phyloP scores from a whole-genome alignment of 805 yeast genomes.

The Candida adriatica region DNA sequence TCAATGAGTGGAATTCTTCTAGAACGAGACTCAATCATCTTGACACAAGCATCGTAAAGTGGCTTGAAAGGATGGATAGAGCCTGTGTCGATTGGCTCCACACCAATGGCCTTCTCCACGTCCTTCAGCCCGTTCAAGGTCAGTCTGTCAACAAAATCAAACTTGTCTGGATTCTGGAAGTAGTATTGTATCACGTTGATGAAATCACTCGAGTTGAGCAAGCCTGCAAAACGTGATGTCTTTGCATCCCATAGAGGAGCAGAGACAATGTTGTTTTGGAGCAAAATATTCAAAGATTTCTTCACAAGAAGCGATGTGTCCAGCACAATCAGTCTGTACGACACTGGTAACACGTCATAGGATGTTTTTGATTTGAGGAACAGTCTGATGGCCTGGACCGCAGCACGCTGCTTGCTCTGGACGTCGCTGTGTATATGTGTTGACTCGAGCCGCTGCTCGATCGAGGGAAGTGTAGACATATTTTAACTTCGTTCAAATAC shows the following conservation, averaged over 20 bases:
- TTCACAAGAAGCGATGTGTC: slow-evolving; percentile 89
- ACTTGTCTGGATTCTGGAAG: slow-evolving; percentile 80
- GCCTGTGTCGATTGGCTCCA: slow-evolving; percentile 75
- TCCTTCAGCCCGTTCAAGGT: slow-evolving; percentile 81
- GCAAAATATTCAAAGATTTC: slow-evolving; percentile 79
- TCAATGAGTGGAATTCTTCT: slow-evolving; percentile 93
- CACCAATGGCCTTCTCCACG: slow-evolving; percentile 83
- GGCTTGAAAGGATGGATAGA: slow-evolving; percentile 89
- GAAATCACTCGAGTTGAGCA: slow-evolving; percentile 86
- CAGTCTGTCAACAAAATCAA: slow-evolving; percentile 79
- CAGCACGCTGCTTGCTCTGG: slow-evolving; percentile 45
- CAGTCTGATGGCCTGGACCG: slow-evolving; percentile 72
- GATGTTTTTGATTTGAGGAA: slow-evolving; percentile 88
- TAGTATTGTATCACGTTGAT: slow-evolving; percentile 93
- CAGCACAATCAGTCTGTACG: slow-evolving; percentile 84
- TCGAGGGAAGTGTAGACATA: slow-evolving; percentile 15
- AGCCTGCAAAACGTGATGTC: slow-evolving; percentile 87
- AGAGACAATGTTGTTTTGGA: slow-evolving; percentile 90
- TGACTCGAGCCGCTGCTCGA: slow-evolving; percentile 19
- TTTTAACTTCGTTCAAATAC: not conserved
- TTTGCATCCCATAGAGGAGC: slow-evolving; percentile 96
- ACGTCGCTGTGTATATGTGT: slow-evolving; percentile 14
- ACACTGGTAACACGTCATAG: slow-evolving; percentile 93
- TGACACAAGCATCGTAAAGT: slow-evolving; percentile 85
- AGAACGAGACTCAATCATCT: slow-evolving; percentile 83